Evolutionary conservation across 208 protist genomes (phyloP).

Genomic region (Trypanosoma congolense): DNA sequence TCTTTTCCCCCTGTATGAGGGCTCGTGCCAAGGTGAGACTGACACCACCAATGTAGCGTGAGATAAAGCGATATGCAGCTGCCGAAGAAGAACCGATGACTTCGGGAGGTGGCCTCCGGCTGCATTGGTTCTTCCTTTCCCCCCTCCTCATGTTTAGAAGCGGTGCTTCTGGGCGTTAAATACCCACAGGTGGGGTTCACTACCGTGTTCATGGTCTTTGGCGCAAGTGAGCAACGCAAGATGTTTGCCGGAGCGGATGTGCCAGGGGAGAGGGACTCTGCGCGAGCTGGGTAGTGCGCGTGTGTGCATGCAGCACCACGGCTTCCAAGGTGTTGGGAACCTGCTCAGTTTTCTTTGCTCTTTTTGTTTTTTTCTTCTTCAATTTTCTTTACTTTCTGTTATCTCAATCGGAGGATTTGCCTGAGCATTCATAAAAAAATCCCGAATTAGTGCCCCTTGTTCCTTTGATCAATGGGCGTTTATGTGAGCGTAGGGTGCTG

Average conservation of each 20-base stretch:
- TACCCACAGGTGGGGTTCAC: neutral
- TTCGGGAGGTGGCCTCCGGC: neutral
- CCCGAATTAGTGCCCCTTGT: no score
- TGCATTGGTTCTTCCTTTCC: slow-evolving; percentile 1
- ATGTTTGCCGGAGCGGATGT: neutral
- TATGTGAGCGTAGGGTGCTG: no score
- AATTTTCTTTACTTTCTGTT: no score
- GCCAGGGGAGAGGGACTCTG: no score
- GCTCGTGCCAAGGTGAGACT: slow-evolving; percentile 3
- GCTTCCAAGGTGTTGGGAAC: no score
- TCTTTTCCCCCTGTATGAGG: neutral
- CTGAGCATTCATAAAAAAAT: no score
- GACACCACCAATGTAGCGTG: slow-evolving; percentile 29
- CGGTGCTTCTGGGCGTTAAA: slow-evolving; percentile 21
- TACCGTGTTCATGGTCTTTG: neutral
- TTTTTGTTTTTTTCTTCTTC: no score
- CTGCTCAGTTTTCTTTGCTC: no score
- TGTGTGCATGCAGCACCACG: no score
- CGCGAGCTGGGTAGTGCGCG: no score
- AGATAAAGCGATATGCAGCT: slow-evolving; percentile 2
- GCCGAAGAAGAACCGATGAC: neutral
- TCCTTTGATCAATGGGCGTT: no score
- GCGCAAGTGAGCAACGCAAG: slow-evolving; percentile 16
- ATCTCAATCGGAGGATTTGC: no score
- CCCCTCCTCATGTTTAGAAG: neutral